Evolutionary conservation across 495 filamentous ascomycete genomes (phyloP).

Genomic region (Poronia punctata): DNA sequence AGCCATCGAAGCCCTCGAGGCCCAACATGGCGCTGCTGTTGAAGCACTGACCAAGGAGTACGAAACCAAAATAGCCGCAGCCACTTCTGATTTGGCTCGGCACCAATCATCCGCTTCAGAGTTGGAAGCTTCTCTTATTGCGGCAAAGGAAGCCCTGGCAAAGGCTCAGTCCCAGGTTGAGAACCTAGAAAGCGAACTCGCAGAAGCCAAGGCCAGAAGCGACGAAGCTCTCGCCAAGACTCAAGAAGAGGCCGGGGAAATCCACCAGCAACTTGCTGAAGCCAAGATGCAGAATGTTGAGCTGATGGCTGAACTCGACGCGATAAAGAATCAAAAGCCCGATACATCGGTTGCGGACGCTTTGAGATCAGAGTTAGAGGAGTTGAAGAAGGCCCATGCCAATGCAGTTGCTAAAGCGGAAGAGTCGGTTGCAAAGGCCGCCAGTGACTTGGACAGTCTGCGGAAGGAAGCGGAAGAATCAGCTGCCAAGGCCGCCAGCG

Average conservation of each 20-base stretch:
- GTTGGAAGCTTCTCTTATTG: conserved; percentile 13
- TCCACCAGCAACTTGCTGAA: conserved; percentile 42
- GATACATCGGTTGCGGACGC: conserved; percentile 42
- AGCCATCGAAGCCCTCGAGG: conserved; percentile 31
- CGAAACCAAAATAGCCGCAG: conserved; percentile 20
- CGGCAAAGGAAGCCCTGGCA: conserved; percentile 19
- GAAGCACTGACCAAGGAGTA: conserved; percentile 35
- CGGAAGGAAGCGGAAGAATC: conserved; percentile 21
- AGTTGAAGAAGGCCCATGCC: conserved; percentile 32
- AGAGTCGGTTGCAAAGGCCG: conserved; percentile 12
- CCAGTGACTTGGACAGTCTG: conserved; percentile 12
- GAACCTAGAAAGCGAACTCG: conserved; percentile 15
- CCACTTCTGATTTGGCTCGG: conserved; percentile 14
- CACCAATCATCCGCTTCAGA: conserved; percentile 17
- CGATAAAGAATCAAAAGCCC: conserved; percentile 42
- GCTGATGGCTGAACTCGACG: conserved; percentile 48
- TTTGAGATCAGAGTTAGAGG: conserved; percentile 34
- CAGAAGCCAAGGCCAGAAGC: conserved; percentile 22
- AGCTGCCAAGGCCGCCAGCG: conserved; percentile 18
- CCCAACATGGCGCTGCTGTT: conserved; percentile 33
- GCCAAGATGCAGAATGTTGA: conserved; percentile 50
- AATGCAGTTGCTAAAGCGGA: conserved; percentile 21
- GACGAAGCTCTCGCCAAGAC: conserved; percentile 26
- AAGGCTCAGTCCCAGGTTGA: conserved; percentile 17
- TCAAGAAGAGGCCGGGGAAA: conserved; percentile 35